Percentiles rank a stretch among this genome's conserved stretches.
These are phyloP conservation scores for Botrytis elliptica DNA, from an alignment of 2,329 filamentous ascomycete species.

Conservation along the genomic window DNA sequence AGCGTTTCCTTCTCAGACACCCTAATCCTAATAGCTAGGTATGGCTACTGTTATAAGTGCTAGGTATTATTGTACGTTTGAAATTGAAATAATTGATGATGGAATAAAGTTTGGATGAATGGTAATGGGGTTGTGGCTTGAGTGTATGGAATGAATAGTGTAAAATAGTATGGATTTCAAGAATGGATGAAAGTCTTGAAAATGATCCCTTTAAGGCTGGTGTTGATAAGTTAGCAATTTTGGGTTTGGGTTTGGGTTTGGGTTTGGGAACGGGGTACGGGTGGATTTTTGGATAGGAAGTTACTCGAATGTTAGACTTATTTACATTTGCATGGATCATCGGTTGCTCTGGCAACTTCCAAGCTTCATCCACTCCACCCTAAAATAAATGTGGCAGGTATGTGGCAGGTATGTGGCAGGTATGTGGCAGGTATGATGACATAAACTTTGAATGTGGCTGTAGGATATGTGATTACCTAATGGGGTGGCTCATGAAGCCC, in stretches of 20 bases:
- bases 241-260: neutral
- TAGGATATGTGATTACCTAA: too few species aligned
- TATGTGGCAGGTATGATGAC: slow-evolving; percentile 9
- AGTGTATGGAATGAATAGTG: neutral
- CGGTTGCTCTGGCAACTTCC: slow-evolving; percentile 11
- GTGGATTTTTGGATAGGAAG: neutral
- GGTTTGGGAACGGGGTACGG: neutral
- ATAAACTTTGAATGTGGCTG: neutral
- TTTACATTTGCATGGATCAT: slow-evolving; percentile 17
- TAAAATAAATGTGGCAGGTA: slow-evolving; percentile 11
- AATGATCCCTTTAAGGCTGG: neutral
- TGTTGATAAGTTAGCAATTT: neutral
- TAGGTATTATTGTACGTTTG: neutral
- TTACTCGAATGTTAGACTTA: slow-evolving; percentile 5
- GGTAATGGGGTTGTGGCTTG: neutral
- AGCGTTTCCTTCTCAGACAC: neutral
- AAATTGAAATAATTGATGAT: neutral
- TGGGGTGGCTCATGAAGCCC: too few species aligned
- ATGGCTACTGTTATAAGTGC: neutral
- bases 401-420: slow-evolving; percentile 14
- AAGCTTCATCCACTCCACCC: neutral
- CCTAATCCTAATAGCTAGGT: neutral
- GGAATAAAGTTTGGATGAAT: neutral
- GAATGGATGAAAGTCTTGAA: slow-evolving; percentile 1
- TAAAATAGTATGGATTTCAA: neutral